Percentiles rank a stretch among this genome's conserved stretches.
Evolutionary conservation across 352 stramenopile species (phyloP).

Genomic region (Poterioochromonas sp.): DNA sequence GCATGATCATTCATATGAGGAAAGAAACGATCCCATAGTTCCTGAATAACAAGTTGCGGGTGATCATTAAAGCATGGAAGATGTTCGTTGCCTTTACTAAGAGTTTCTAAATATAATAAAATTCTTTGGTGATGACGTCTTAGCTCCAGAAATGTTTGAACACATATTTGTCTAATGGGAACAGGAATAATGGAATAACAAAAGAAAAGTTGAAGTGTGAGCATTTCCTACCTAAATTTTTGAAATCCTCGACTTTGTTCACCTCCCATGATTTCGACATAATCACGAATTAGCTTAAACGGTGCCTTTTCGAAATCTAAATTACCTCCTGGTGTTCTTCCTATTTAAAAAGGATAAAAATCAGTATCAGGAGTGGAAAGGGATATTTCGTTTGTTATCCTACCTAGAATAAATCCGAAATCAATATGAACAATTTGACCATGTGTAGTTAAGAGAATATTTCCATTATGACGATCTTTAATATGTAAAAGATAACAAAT

Average conservation of each 20-base stretch:
- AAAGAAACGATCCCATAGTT: conserved; percentile 78
- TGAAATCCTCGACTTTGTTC: no score
- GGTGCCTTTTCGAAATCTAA: conserved; percentile 81
- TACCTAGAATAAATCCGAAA: conserved; percentile 89
- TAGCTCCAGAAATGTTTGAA: conserved; percentile 85
- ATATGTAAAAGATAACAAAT: conserved; percentile 86
- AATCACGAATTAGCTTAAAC: conserved; percentile 90
- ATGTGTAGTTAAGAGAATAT: conserved; percentile 80
- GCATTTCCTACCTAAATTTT: no score
- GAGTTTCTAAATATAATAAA: conserved; percentile 67
- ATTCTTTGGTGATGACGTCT: conserved; percentile 85
- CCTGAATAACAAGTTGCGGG: conserved; percentile 66
- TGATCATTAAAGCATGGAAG: conserved; percentile 85
- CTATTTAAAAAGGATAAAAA: no score
- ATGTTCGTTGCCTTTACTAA: conserved; percentile 89
- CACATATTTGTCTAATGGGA: conserved; percentile 74
- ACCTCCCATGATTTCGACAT: conserved; percentile 80
- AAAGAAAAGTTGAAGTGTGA: no score
- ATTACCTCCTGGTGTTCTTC: conserved; percentile 76
- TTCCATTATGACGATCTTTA: conserved; percentile 85
- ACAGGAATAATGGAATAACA: neutral
- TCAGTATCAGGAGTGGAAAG: no score
- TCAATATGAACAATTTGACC: conserved; percentile 88
- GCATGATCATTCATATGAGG: conserved; percentile 83
- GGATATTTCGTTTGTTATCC: no score